These are phyloP conservation scores for Chrysopogon serrulatus DNA, from an alignment of 176 grass and related monocot species.

Conservation along the genomic window DNA sequence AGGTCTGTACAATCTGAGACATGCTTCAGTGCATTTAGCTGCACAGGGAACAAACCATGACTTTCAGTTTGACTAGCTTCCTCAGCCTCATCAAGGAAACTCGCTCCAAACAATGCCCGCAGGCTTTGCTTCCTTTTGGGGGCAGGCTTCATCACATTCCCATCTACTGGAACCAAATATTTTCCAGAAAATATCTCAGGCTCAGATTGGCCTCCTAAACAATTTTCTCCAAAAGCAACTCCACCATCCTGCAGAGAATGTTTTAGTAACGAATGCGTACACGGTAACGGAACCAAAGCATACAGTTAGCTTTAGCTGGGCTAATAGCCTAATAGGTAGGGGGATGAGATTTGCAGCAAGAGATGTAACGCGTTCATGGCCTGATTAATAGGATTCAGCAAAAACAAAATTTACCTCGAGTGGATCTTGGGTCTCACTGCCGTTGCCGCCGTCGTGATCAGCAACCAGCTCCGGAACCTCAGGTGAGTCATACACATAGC, in stretches of 20 bases:
- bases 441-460: neutral
- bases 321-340: neutral
- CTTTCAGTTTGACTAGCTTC: neutral
- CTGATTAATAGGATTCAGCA: neutral
- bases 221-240: neutral
- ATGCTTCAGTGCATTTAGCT: neutral
- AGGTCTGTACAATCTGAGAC: neutral
- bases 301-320: slow-evolving; percentile 2
- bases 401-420: slow-evolving; percentile 20
- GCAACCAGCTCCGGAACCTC: slow-evolving; percentile 17
- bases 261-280: neutral
- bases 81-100: slow-evolving; percentile 17
- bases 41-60: neutral
- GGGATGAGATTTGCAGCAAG: neutral
- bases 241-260: neutral
- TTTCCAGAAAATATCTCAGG: neutral
- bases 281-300: neutral
- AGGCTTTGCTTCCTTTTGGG: slow-evolving; percentile 53
- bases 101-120: slow-evolving; percentile 17
- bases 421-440: slow-evolving; percentile 54
- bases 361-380: neutral
- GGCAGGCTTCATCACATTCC: neutral
- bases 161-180: neutral
- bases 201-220: neutral
- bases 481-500: slow-evolving; percentile 65